Percentiles rank a stretch among this genome's conserved stretches.
These are phyloP conservation scores for Torulaspora pretoriensis DNA, from an alignment of 1,139 yeast genomes.

Conservation along the genomic window DNA sequence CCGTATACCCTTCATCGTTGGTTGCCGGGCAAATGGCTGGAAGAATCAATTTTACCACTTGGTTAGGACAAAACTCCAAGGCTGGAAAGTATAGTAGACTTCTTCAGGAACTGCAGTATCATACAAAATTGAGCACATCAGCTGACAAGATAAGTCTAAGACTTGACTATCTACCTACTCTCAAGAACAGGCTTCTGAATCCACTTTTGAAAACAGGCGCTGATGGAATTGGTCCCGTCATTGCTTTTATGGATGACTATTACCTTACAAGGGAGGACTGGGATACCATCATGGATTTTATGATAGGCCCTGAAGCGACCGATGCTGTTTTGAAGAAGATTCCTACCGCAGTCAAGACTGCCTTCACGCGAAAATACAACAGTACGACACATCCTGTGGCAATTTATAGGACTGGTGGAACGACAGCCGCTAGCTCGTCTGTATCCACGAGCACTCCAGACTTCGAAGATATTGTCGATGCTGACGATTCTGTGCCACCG, in stretches of 20 bases:
- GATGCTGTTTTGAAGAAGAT: conserved; percentile 53
- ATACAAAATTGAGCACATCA: conserved; percentile 72
- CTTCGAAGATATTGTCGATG: conserved; percentile 58
- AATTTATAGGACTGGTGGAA: conserved; percentile 49
- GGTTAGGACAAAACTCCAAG: conserved; percentile 91
- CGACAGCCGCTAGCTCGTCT: conserved; percentile 38
- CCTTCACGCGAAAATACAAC: conserved; percentile 84
- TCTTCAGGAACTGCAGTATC: conserved; percentile 85
- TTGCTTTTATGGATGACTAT: conserved; percentile 73
- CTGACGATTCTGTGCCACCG: conserved; percentile 56
- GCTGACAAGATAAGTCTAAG: conserved; percentile 75
- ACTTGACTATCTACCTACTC: conserved; percentile 66
- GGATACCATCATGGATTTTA: conserved; percentile 79
- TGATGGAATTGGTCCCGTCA: conserved; percentile 62
- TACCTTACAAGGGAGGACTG: conserved; percentile 87
- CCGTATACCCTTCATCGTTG: conserved; percentile 73
- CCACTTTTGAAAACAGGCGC: conserved; percentile 54
- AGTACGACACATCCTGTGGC: conserved; percentile 76
- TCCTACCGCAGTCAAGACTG: conserved; percentile 70
- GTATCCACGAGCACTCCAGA: conserved; percentile 48
- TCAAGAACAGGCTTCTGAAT: conserved; percentile 50
- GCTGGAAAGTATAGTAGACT: conserved; percentile 71
- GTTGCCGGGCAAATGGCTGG: conserved; percentile 71
- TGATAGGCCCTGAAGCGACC: conserved; percentile 58
- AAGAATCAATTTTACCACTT: conserved; percentile 73